phyloP scores from a whole-genome alignment of 192 early-diverging fungal genomes.

The Backusella luteola region DNA sequence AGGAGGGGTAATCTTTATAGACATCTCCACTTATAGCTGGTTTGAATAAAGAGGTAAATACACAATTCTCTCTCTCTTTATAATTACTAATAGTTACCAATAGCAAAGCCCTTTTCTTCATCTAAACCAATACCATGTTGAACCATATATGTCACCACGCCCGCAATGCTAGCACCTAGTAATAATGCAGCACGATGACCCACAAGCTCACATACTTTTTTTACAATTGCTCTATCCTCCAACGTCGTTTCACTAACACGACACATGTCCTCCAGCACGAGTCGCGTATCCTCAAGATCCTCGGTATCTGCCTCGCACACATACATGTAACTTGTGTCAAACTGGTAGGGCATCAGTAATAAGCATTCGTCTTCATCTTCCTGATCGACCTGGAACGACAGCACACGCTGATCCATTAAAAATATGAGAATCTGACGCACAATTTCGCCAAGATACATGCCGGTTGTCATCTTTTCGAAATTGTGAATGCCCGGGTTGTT shows the following conservation, averaged over 20 bases:
- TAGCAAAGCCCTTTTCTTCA: slow-evolving; percentile 28
- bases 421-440: slow-evolving; percentile 75
- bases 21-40: slow-evolving; percentile 41
- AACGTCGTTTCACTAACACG: slow-evolving; percentile 64
- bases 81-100: slow-evolving; percentile 26
- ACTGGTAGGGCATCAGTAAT: slow-evolving; percentile 67
- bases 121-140: slow-evolving; percentile 27
- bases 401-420: slow-evolving; percentile 70
- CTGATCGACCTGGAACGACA: slow-evolving; percentile 45
- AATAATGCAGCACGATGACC: slow-evolving; percentile 70
- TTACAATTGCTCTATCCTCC: slow-evolving; percentile 76
- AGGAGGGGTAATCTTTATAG: slow-evolving; percentile 39
- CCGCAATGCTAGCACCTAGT: slow-evolving; percentile 59
- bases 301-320: slow-evolving; percentile 65
- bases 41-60: not conserved
- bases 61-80: not conserved
- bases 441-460: slow-evolving; percentile 91
- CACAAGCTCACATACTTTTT: slow-evolving; percentile 74
- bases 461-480: slow-evolving; percentile 93
- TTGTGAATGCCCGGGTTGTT: slow-evolving; percentile 75
- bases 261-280: slow-evolving; percentile 71
- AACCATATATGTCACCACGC: slow-evolving; percentile 44
- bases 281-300: slow-evolving; percentile 58
- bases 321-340: slow-evolving; percentile 75
- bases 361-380: slow-evolving; percentile 33